Evolutionary conservation across 1,284 basidiomycete genomes (phyloP), one percentile per base, ranked within the genome.

Genomic region (Austroboletus rostrupii): DNA sequence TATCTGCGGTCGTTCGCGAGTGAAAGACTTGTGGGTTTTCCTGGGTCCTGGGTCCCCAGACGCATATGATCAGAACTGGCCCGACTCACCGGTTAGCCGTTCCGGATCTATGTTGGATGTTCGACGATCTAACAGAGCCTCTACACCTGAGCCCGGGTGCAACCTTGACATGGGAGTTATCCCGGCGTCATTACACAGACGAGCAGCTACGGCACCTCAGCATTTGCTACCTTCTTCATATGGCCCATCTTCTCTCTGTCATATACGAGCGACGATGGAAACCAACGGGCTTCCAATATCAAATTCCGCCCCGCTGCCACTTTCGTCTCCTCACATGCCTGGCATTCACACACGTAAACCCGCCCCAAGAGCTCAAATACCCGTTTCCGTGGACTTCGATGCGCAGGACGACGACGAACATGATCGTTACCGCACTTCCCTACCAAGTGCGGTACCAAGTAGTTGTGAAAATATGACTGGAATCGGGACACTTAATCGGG

Each of bases 11-110:
- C 85, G 80, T 38, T 87, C 87, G 19, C 76, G 85, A 48, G 76
- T 80, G 43, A 88, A 87, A 64, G 87, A 90, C 60, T 65, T 90
- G 1, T 90, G 87, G 87, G 72, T 90, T 44, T 90, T 90, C 61
- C 79, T 79, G 1, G 83, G 83, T 37, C 77, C 77, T 36, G 67
- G 71, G 16, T 60, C 72, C 35, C 57, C 67, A 12, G 65, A 66
- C n/a, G 42, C 47, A 19, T 62, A 56, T 38, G 65, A 66, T 49
- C 67, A 59, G 45, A 59, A 54, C 42, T 70, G 65, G 60, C 68
- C 68, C 44, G 65, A 70, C 23, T 67, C 65, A 13, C 62, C 72
- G 12, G 57, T 67, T 37, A 67, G 65, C 43, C 65, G 54, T 38
- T 69, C 66, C 17, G 65, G 65, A 33, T 67, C 65, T n/a, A 62